A percentile compares a stretch with the other conserved stretches of the same genome.
Evolutionary conservation across 176 grass and related monocot species (phyloP).

Genomic region (Dendrocalamus sinicus): DNA sequence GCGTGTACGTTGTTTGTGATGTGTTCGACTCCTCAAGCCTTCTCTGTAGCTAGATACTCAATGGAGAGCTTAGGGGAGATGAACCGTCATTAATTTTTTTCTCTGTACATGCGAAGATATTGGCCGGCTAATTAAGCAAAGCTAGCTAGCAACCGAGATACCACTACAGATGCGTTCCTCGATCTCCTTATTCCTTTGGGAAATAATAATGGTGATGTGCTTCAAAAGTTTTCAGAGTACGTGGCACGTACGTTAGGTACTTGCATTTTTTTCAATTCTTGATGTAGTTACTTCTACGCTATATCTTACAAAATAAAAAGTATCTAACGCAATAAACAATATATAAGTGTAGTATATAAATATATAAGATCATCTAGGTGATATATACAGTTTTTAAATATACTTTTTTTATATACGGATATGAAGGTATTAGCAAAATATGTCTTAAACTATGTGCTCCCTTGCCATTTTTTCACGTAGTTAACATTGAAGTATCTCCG

Average conservation of each 20-base stretch:
- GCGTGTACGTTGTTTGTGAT: constrained; percentile 49
- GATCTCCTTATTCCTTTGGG: background rate
- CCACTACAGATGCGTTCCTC: background rate
- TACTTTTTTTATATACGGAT: too few species aligned
- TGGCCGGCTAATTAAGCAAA: constrained; percentile 2
- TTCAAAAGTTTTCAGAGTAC: background rate
- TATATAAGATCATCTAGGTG: too few species aligned
- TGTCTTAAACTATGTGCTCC: too few species aligned
- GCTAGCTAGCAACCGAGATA: background rate
- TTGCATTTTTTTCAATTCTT: background rate
- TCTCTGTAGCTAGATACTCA: background rate
- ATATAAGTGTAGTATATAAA: too few species aligned
- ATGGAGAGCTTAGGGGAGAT: constrained; percentile 2
- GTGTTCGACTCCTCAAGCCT: background rate
- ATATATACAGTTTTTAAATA: too few species aligned
- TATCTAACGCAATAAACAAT: too few species aligned
- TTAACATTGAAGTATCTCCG: too few species aligned
- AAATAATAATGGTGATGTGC: constrained; percentile 17
- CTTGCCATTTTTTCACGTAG: too few species aligned
- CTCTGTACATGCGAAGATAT: constrained; percentile 41
- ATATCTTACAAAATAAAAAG: too few species aligned
- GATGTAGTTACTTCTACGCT: too few species aligned
- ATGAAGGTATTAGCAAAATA: too few species aligned
- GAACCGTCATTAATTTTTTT: constrained; percentile 27
- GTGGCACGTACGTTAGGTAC: background rate